Conservation (phyloP, 768 basidiomycete species). For the Lactifluus volemus region DNA sequence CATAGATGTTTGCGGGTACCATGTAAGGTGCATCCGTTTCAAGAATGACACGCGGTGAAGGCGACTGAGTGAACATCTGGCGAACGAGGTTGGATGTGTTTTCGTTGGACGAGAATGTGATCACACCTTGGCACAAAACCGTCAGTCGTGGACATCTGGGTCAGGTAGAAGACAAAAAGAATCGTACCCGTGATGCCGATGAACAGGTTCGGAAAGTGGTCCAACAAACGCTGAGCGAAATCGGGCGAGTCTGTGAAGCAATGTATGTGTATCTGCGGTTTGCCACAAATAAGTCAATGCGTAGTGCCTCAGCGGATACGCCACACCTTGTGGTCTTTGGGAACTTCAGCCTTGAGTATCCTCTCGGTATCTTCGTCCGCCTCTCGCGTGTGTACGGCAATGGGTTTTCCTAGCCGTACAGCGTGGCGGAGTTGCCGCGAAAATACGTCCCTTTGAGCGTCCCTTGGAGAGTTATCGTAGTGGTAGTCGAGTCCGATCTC, state of each 20-base stretch:
- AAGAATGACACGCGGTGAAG: constrained; percentile 38
- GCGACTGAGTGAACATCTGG: constrained; percentile 25
- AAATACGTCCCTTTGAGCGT: constrained; percentile 59
- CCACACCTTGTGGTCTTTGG: constrained; percentile 54
- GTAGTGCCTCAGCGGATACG: not conserved
- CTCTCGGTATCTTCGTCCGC: constrained; percentile 76
- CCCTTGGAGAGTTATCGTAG: constrained; percentile 68
- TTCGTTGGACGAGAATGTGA: constrained; percentile 67
- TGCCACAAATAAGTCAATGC: not conserved
- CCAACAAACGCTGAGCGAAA: constrained; percentile 61
- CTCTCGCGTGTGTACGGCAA: constrained; percentile 83
- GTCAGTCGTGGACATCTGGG: not conserved
- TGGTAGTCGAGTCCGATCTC: constrained; percentile 87
- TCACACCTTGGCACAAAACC: constrained; percentile 44
- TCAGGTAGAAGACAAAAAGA: not conserved
- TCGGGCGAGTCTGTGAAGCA: constrained; percentile 81
- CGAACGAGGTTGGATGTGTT: constrained; percentile 65
- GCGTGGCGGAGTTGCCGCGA: constrained; percentile 60
- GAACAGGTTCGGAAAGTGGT: constrained; percentile 71
- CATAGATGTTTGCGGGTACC: constrained; percentile 69
- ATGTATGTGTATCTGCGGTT: constrained; percentile 69
- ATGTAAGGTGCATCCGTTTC: constrained; percentile 89
- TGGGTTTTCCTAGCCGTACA: constrained; percentile 58
- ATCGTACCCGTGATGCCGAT: constrained; percentile 69
- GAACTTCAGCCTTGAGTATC: constrained; percentile 70